phyloP scores from a whole-genome alignment of 2,329 filamentous ascomycete genomes.

The Rhytidhysteron rufulum region DNA sequence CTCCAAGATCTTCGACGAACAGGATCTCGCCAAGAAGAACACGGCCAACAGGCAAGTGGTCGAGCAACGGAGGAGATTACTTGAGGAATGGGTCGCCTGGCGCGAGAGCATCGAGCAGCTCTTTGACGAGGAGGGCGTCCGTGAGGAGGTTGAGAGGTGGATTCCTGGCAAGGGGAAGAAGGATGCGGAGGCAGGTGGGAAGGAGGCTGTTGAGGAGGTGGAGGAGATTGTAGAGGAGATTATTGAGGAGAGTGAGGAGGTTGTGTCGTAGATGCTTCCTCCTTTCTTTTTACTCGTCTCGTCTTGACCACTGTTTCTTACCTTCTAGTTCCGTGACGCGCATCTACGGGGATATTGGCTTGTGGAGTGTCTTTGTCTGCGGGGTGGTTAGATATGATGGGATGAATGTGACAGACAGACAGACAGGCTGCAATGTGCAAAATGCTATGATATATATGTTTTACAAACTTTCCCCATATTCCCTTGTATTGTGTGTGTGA shows the following conservation, averaged over 20 bases:
- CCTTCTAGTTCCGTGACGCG: not conserved
- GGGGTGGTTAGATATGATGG: too few relatives aligned
- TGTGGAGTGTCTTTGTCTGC: too few relatives aligned
- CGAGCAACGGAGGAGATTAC: slow-evolving; percentile 74
- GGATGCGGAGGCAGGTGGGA: slow-evolving; percentile 45
- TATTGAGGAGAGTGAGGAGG: slow-evolving; percentile 82
- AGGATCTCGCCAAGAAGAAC: slow-evolving; percentile 88
- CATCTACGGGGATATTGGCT: not conserved
- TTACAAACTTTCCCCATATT: too few relatives aligned
- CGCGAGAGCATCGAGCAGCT: slow-evolving; percentile 68
- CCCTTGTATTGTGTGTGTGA: too few relatives aligned
- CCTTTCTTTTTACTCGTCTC: not conserved
- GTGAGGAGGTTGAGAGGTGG: slow-evolving; percentile 53
- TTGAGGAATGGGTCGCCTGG: slow-evolving; percentile 90
- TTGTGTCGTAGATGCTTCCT: slow-evolving; percentile 35
- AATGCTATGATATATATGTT: too few relatives aligned
- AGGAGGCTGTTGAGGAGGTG: slow-evolving; percentile 51
- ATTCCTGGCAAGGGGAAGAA: too few relatives aligned
- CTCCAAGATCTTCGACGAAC: slow-evolving; percentile 89
- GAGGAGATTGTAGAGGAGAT: slow-evolving; percentile 88
- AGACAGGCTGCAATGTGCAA: too few relatives aligned
- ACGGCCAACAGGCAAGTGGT: slow-evolving; percentile 93
- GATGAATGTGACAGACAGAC: too few relatives aligned
- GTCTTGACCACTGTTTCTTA: not conserved
- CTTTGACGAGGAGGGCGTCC: slow-evolving; percentile 54